phyloP scores from a whole-genome alignment of 1,284 basidiomycete species.

The Rugiboletus extremiorientalis region DNA sequence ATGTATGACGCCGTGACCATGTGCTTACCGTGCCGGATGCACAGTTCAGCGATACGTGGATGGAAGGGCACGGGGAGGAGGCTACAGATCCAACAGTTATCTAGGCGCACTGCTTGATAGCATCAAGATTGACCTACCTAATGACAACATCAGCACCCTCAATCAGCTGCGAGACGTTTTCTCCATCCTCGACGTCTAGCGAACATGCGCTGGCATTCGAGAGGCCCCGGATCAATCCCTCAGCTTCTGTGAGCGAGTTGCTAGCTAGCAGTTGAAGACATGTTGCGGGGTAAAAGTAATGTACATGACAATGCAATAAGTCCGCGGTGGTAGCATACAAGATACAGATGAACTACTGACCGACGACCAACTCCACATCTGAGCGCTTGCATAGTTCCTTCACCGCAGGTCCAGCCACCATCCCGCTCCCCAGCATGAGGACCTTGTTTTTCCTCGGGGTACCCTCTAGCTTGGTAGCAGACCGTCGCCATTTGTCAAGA shows the following conservation, averaged over 20 bases:
- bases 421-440: slow-evolving; percentile 86
- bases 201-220: slow-evolving; percentile 57
- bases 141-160: slow-evolving; percentile 62
- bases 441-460: slow-evolving; percentile 60
- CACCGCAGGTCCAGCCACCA: slow-evolving; percentile 87
- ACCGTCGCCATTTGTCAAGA: slow-evolving; percentile 45
- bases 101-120: background rate
- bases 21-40: slow-evolving; percentile 74
- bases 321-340: slow-evolving; percentile 6
- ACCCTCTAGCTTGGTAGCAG: slow-evolving; percentile 1
- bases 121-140: slow-evolving; percentile 46
- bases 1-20: slow-evolving; percentile 94
- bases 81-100: slow-evolving; percentile 39
- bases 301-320: slow-evolving; percentile 15
- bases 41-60: slow-evolving; percentile 70
- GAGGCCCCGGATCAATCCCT: slow-evolving; percentile 52
- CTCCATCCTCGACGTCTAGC: slow-evolving; percentile 63
- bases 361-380: slow-evolving; percentile 72
- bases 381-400: slow-evolving; percentile 61
- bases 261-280: slow-evolving; percentile 55
- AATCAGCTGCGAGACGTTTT: slow-evolving; percentile 55
- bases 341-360: slow-evolving; percentile 45
- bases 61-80: slow-evolving; percentile 83
- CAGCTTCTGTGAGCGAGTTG: slow-evolving; percentile 65
- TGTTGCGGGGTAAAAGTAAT: background rate